Base-by-base conservation (phyloP, 129 eudicot species). In the Logfia minima region DNA sequence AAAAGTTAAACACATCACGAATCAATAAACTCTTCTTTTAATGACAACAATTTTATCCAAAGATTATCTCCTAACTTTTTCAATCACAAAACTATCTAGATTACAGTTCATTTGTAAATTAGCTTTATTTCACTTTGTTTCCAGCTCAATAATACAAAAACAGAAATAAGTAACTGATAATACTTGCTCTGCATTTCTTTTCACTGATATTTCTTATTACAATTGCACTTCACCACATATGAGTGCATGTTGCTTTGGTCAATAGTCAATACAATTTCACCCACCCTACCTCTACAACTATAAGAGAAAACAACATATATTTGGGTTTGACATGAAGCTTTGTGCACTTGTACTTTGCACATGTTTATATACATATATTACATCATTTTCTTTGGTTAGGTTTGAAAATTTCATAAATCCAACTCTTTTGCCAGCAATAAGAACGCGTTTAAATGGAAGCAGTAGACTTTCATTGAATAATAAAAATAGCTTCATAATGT, bases 321-420 rank as follows among this genome's bases (percentile, higher is more conserved):
- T 4, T 66, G 32, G 48, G 16, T 65, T 66, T 48, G 63, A 43
- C 64, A 75, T 43, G 31, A 51, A 65, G 52, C 3, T 48, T 29
- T 66, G 66, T 29, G 18, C 53, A 6, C 16, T 65, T 52, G n/a
- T 14, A 23, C 22, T 32, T 35, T 68, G 65, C 35, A 67, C 58
- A 43, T 32, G 58, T 71, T 34, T 79, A 8, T 37, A 37, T 26
- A 48, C 56, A 31, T 1, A 31, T 1, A 55, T 66, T 28, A 74
- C 75, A 68, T 80, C 84, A 48, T 63, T 58, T 80, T 80, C 75
- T 39, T 19, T 67, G 79, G 80, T 80, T 80, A 80, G 84, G 80
- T 75, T n/a, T 67, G 76, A 75, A 75, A 75, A 45, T 68, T 66
- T 81, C 84, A 68, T 48, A 70, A 23, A 59, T 75, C 76, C 80